Evolutionary conservation across 2,329 filamentous ascomycete species (phyloP).

Genomic region (Huntiella abstrusa): DNA sequence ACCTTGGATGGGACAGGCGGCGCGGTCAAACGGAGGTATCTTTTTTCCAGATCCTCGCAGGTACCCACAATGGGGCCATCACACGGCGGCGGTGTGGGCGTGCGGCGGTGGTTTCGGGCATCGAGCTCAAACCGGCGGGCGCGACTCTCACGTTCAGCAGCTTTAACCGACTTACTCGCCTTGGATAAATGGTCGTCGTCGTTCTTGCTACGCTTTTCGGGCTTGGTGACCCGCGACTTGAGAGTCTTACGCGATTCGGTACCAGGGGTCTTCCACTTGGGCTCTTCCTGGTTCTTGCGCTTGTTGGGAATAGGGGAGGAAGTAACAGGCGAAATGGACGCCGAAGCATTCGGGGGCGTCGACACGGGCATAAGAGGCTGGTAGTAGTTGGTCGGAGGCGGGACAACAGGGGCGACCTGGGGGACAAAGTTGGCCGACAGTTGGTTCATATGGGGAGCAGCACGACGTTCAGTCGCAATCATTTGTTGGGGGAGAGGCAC

Average conservation of each 20-base stretch:
- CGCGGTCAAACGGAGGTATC: conserved; percentile 81
- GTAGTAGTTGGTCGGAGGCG: conserved; percentile 12
- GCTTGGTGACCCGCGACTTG: conserved; percentile 12
- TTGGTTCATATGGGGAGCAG: not conserved
- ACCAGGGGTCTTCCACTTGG: conserved; percentile 4
- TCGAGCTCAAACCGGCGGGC: conserved; percentile 66
- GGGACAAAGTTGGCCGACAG: conserved; percentile 16
- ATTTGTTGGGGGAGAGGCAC: conserved; percentile 74
- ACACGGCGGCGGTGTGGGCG: conserved; percentile 36
- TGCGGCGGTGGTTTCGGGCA: conserved; percentile 26
- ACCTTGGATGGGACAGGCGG: conserved; percentile 78
- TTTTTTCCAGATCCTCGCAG: conserved; percentile 72
- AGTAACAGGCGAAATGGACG: conserved; percentile 15
- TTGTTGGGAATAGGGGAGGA: conserved; percentile 31
- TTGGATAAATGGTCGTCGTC: conserved; percentile 18
- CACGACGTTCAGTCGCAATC: conserved; percentile 47
- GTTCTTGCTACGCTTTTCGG: conserved; percentile 21
- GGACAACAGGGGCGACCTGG: conserved; percentile 1
- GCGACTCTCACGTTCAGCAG: conserved; percentile 73
- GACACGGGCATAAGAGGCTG: conserved; percentile 13
- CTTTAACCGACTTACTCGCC: conserved; percentile 65
- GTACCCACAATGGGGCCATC: conserved; percentile 67
- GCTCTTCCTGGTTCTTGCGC: conserved; percentile 42
- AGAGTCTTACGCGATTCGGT: conserved; percentile 8
- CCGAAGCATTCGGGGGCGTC: not conserved